Percentiles rank a stretch among this genome's conserved stretches.
phyloP scores from a whole-genome alignment of 2,329 filamentous ascomycete species.

The Pezizomycotina sp. region DNA sequence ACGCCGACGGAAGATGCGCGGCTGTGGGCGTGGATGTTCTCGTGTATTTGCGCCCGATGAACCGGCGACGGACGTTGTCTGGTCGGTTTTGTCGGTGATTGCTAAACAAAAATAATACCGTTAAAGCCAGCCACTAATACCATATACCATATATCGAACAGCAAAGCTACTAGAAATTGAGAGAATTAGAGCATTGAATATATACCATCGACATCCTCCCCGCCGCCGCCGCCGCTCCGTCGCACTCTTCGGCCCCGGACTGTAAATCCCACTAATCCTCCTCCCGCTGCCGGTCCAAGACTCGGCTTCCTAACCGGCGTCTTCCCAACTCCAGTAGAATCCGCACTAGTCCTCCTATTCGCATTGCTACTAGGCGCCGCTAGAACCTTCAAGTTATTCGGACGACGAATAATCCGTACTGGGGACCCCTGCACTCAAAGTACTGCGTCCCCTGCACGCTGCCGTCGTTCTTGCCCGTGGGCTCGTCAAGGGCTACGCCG shows the following conservation, averaged over 20 bases:
- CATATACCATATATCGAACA: too few species aligned
- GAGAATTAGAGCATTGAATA: too few species aligned
- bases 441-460: constrained; percentile 75
- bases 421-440: constrained; percentile 63
- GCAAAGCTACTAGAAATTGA: too few species aligned
- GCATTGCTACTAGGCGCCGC: constrained; percentile 7
- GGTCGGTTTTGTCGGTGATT: constrained; percentile 17
- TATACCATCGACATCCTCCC: constrained; percentile 8
- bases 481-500: constrained; percentile 69
- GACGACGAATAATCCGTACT: constrained; percentile 66
- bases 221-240: constrained; percentile 6
- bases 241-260: constrained; percentile 12
- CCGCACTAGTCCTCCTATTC: constrained; percentile 16
- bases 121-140: too few species aligned
- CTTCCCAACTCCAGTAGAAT: constrained; percentile 27
- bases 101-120: too few species aligned
- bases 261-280: constrained; percentile 13
- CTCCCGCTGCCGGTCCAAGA: constrained; percentile 23
- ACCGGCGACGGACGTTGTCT: constrained; percentile 12
- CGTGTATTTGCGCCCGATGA: constrained; percentile 11
- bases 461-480: constrained; percentile 83
- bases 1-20: constrained; percentile 10
- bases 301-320: constrained; percentile 24
- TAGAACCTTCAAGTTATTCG: constrained; percentile 41
- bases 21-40: constrained; percentile 15